Conservation (phyloP, 306 rosid genomes). For the Cicer bijugum region DNA sequence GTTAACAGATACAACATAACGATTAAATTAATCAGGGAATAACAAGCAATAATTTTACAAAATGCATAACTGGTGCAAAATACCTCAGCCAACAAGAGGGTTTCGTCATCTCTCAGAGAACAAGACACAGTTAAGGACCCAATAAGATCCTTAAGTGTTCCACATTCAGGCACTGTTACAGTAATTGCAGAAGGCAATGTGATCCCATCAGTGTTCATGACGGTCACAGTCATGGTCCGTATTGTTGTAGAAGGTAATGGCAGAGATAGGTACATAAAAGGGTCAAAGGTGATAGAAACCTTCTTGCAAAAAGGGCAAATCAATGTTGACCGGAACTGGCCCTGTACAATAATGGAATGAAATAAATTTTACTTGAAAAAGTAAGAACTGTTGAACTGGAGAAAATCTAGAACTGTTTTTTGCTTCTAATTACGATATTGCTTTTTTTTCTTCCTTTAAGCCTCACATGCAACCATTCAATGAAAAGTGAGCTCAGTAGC, state of each 20-base stretch:
- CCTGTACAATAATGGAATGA: constrained; percentile 55
- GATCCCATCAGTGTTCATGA: constrained; percentile 66
- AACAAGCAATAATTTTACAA: constrained; percentile 29
- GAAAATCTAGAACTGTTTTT: constrained; percentile 4
- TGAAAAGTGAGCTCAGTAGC: constrained; percentile 10
- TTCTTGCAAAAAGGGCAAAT: constrained; percentile 80
- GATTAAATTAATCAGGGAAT: constrained; percentile 7
- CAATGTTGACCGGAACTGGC: constrained; percentile 81
- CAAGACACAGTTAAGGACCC: constrained; percentile 63
- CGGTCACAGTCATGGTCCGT: constrained; percentile 76
- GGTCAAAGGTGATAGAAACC: constrained; percentile 85
- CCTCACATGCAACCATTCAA: constrained; percentile 33
- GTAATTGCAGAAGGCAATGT: constrained; percentile 58
- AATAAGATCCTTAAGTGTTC: constrained; percentile 66
- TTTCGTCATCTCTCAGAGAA: constrained; percentile 72
- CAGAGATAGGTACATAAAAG: constrained; percentile 85
- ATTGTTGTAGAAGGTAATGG: constrained; percentile 77
- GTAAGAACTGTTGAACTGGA: constrained; percentile 20
- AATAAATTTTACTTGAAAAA: constrained; percentile 28
- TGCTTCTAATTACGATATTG: constrained; percentile 21
- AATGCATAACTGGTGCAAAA: constrained; percentile 32
- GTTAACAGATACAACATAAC: constrained; percentile 7
- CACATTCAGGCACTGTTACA: constrained; percentile 60
- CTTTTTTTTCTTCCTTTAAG: background rate
- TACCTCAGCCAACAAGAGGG: constrained; percentile 82